Percentiles rank a stretch among this genome's conserved stretches.
These are phyloP conservation scores for Linum trigynum DNA, from an alignment of 345 rosid species.

Conservation along the genomic window DNA sequence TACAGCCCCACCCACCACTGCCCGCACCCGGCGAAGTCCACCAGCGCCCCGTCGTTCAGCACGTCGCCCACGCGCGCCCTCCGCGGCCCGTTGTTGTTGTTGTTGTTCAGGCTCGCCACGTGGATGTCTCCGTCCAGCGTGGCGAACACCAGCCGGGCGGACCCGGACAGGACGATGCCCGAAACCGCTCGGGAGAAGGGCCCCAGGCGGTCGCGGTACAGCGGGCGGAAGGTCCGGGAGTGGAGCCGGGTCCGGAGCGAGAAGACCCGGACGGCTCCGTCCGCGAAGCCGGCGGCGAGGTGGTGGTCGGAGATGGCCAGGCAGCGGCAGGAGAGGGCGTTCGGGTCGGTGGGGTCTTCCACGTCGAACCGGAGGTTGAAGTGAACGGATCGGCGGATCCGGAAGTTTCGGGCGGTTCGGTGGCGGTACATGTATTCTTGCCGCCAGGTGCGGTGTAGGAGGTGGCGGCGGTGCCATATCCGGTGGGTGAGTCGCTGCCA, in stretches of 20 bases:
- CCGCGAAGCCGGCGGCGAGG: constrained; percentile 81
- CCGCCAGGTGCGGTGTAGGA: constrained; percentile 51
- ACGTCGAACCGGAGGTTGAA: constrained; percentile 49
- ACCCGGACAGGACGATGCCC: constrained; percentile 43
- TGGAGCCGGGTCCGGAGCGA: constrained; percentile 47
- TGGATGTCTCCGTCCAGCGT: constrained; percentile 71
- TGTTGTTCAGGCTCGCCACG: constrained; percentile 30
- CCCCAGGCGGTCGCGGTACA: constrained; percentile 52
- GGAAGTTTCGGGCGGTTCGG: constrained; percentile 57
- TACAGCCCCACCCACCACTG: constrained; percentile 92
- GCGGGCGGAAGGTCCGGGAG: constrained; percentile 49
- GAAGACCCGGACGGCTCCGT: constrained; percentile 76
- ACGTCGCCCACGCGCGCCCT: constrained; percentile 50
- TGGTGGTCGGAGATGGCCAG: constrained; percentile 64
- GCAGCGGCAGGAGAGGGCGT: constrained; percentile 63
- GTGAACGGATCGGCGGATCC: constrained; percentile 26
- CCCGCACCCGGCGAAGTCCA: constrained; percentile 68
- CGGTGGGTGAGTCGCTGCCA: constrained; percentile 53
- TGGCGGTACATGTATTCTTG: constrained; percentile 60
- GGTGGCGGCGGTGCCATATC: constrained; percentile 50
- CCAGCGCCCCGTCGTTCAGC: constrained; percentile 57
- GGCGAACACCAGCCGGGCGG: constrained; percentile 45
- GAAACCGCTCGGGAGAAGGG: constrained; percentile 67
- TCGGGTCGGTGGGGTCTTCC: constrained; percentile 31
- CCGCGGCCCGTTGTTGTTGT: constrained; percentile 28